Conservation (phyloP, 208 protist species). For the Trypanosoma cruzi region DNA sequence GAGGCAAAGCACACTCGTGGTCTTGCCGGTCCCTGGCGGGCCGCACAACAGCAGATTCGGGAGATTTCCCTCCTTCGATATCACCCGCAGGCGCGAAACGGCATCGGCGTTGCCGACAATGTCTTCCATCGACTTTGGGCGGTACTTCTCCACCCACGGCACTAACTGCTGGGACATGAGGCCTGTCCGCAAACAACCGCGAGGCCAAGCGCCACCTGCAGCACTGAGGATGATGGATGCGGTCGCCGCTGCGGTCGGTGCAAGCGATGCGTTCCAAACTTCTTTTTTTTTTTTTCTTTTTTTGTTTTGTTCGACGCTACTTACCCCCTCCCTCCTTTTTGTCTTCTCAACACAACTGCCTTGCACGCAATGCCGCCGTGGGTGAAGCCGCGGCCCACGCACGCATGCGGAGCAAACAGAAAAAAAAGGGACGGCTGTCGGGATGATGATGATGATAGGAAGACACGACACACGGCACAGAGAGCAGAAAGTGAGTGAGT, state of each 20-base stretch:
- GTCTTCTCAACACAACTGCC: no score
- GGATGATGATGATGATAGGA: no score
- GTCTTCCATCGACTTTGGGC: conserved; percentile 95
- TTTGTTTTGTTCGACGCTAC: no score
- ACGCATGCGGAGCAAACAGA: no score
- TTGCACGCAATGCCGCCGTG: no score
- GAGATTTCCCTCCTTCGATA: conserved; percentile 97
- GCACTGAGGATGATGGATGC: conserved; percentile 98
- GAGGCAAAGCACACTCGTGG: conserved; percentile 97
- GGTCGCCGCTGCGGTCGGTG: conserved; percentile 94
- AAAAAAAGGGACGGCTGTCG: no score
- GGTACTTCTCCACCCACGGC: conserved; percentile 99
- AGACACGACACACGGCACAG: no score
- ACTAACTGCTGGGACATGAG: conserved; percentile 16
- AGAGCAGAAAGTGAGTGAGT: no score
- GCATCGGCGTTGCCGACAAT: conserved; percentile 99
- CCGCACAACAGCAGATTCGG: conserved; percentile 98
- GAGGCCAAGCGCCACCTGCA: conserved; percentile 50
- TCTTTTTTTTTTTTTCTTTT: no score
- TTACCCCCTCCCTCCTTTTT: no score
- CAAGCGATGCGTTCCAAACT: background rate
- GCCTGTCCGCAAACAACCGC: background rate
- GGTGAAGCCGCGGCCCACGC: no score
- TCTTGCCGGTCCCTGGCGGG: conserved; percentile 96
- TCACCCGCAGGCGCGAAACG: conserved; percentile 95